Evolutionary conservation across 176 grass and related monocot genomes (phyloP).

Genomic region (Zea mays): DNA sequence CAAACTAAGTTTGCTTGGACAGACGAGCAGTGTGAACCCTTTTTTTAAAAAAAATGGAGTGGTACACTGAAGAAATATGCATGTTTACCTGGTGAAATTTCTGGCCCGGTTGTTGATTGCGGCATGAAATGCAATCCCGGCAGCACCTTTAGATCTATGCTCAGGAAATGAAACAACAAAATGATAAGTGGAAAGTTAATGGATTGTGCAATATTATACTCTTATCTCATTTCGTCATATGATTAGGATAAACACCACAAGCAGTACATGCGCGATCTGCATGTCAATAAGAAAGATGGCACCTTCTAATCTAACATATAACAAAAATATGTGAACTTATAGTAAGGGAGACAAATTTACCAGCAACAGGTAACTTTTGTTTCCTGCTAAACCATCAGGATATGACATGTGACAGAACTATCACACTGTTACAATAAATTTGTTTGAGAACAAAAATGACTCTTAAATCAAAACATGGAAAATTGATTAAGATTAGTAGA

Average conservation of each 20-base stretch:
- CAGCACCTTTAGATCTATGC: constrained; percentile 22
- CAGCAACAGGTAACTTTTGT: not conserved
- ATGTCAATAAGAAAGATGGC: not conserved
- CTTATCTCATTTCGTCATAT: not conserved
- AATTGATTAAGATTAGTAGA: not conserved
- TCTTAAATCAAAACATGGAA: not conserved
- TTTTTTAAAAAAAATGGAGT: not conserved
- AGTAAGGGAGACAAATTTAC: not conserved
- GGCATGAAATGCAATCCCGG: constrained; percentile 30
- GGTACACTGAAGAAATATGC: not conserved
- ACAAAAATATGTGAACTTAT: not conserved
- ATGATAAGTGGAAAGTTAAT: not conserved
- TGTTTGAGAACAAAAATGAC: not conserved
- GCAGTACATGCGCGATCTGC: not conserved
- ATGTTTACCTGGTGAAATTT: constrained; percentile 26
- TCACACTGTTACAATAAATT: not conserved
- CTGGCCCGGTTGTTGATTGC: constrained; percentile 4
- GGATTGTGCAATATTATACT: not conserved
- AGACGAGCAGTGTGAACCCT: not conserved
- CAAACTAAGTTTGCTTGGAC: not conserved
- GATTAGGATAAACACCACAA: not conserved
- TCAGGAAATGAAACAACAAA: not conserved
- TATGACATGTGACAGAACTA: not conserved
- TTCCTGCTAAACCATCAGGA: not conserved
- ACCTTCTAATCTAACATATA: not conserved